phyloP scores from a whole-genome alignment of 805 yeast species.

The Dipodascopsis uninucleata region DNA sequence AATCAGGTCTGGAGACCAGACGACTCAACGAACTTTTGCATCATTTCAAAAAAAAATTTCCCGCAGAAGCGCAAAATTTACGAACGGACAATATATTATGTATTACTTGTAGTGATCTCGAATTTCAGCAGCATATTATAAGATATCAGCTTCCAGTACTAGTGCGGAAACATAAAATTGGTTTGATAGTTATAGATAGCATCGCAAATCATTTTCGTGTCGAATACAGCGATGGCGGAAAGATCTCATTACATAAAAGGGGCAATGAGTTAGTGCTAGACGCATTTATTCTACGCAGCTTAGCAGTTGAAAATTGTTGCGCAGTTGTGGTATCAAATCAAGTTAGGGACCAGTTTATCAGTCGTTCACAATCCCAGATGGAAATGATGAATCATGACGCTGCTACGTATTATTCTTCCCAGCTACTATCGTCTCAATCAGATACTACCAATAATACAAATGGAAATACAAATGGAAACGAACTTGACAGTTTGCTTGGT shows the following conservation, averaged over 20 bases:
- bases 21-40: slow-evolving; percentile 53
- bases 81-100: slow-evolving; percentile 44
- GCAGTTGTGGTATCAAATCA: slow-evolving; percentile 77
- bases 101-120: slow-evolving; percentile 62
- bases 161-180: slow-evolving; percentile 43
- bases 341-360: slow-evolving; percentile 53
- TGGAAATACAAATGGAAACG: not conserved
- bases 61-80: slow-evolving; percentile 22
- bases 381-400: no score
- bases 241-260: slow-evolving; percentile 13
- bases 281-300: slow-evolving; percentile 46
- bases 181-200: slow-evolving; percentile 70
- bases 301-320: slow-evolving; percentile 48
- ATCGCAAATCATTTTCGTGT: slow-evolving; percentile 73
- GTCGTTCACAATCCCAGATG: not conserved
- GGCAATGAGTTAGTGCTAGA: slow-evolving; percentile 38
- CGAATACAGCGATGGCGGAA: slow-evolving; percentile 36
- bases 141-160: slow-evolving; percentile 65
- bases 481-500: not conserved
- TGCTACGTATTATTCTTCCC: no score
- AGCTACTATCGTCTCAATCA: slow-evolving; percentile 1
- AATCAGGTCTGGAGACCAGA: slow-evolving; percentile 63
- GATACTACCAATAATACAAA: not conserved
- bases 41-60: slow-evolving; percentile 29
- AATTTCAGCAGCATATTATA: slow-evolving; percentile 68